Conservation (phyloP, 805 yeast species). For the Teunomyces tritomae region DNA sequence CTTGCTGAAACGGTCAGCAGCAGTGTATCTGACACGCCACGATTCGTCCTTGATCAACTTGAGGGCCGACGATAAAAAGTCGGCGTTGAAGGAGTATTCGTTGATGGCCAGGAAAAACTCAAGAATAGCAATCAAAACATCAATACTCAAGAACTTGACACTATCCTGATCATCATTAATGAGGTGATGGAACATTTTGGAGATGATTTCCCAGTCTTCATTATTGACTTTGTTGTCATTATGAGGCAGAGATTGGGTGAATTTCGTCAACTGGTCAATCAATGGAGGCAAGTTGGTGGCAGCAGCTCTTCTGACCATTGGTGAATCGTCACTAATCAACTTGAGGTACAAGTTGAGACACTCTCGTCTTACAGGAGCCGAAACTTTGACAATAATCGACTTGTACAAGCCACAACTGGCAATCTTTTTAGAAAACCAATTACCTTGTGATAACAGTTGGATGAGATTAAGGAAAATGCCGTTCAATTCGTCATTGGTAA, state of each 20-base stretch:
- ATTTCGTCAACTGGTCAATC: slow-evolving; percentile 51
- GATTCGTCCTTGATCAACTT: slow-evolving; percentile 81
- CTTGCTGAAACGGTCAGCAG: slow-evolving; percentile 86
- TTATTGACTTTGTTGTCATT: slow-evolving; percentile 43
- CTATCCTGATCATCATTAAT: slow-evolving; percentile 90
- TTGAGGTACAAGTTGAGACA: slow-evolving; percentile 66
- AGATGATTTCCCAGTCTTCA: slow-evolving; percentile 72
- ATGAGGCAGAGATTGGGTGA: slow-evolving; percentile 39
- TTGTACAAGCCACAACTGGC: slow-evolving; percentile 89
- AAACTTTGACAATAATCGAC: slow-evolving; percentile 59
- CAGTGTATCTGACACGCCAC: slow-evolving; percentile 98
- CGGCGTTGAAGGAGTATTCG: slow-evolving; percentile 59
- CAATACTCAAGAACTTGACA: slow-evolving; percentile 86
- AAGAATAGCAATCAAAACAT: slow-evolving; percentile 80
- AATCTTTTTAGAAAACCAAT: slow-evolving; percentile 92
- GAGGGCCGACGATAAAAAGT: slow-evolving; percentile 62
- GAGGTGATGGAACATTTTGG: slow-evolving; percentile 77
- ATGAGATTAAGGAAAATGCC: slow-evolving; percentile 72
- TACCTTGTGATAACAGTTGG: slow-evolving; percentile 75
- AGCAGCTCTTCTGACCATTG: slow-evolving; percentile 96
- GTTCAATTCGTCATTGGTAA: slow-evolving; percentile 61
- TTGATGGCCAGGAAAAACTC: slow-evolving; percentile 58
- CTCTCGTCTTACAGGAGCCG: slow-evolving; percentile 52
- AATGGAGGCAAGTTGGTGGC: slow-evolving; percentile 79
- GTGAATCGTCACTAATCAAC: slow-evolving; percentile 85